phyloP scores from a whole-genome alignment of 2,329 filamentous ascomycete genomes.

The Fusarium anguioides region DNA sequence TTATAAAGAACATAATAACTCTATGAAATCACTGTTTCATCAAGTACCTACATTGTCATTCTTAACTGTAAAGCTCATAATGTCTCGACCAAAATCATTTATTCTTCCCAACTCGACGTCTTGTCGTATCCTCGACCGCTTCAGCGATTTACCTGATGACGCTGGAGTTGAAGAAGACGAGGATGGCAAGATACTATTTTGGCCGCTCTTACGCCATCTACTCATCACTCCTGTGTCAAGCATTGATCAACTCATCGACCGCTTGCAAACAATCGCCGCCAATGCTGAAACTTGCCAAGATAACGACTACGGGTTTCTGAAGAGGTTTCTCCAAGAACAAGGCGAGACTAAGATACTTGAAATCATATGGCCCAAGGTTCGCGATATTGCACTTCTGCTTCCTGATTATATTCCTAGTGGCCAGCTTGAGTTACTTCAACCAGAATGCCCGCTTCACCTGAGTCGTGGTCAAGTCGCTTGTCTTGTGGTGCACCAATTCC shows the following conservation, averaged over 20 bases:
- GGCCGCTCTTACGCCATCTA: slow-evolving; percentile 43
- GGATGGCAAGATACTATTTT: slow-evolving; percentile 41
- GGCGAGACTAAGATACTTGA: slow-evolving; percentile 12
- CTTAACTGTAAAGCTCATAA: background rate
- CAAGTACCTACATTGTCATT: too few species aligned
- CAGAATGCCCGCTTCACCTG: slow-evolving; percentile 27
- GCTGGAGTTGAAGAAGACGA: slow-evolving; percentile 36
- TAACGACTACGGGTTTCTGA: slow-evolving; percentile 41
- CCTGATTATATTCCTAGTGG: slow-evolving; percentile 36
- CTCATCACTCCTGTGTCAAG: slow-evolving; percentile 23
- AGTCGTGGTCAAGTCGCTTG: slow-evolving; percentile 45
- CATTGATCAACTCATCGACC: slow-evolving; percentile 37
- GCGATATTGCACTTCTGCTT: slow-evolving; percentile 35
- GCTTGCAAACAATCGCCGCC: slow-evolving; percentile 46
- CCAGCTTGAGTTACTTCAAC: slow-evolving; percentile 28
- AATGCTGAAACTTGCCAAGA: slow-evolving; percentile 30
- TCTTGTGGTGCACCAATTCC: slow-evolving; percentile 49
- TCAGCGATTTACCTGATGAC: slow-evolving; percentile 43
- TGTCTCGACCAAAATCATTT: slow-evolving; percentile 29
- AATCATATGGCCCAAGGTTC: slow-evolving; percentile 41
- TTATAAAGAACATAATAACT: background rate
- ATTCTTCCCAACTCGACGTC: slow-evolving; percentile 34
- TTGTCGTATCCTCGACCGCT: slow-evolving; percentile 46
- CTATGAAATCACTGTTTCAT: too few species aligned
- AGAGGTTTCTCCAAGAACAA: background rate